Percentiles rank a stretch among this genome's conserved stretches.
phyloP scores from a whole-genome alignment of 164 flowering plant genomes.

The Dillenia suffruticosa region DNA sequence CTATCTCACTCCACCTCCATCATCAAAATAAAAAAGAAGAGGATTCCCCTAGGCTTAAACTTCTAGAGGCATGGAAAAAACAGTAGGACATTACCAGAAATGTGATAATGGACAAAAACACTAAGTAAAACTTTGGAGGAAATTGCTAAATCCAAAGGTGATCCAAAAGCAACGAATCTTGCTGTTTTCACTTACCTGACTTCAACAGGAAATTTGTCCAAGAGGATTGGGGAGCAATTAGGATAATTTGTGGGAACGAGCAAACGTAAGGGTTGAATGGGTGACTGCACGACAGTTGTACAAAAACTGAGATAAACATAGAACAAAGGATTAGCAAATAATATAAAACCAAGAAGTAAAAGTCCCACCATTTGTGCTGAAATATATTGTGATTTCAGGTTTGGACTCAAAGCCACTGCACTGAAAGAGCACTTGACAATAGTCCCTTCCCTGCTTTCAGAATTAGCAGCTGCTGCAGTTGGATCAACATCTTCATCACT shows the following conservation, averaged over 20 bases:
- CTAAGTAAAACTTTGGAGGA: background rate
- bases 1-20: too few species aligned
- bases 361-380: background rate
- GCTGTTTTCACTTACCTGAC: background rate
- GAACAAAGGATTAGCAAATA: background rate
- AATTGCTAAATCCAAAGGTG: too few species aligned
- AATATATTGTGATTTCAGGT: background rate
- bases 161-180: too few species aligned
- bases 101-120: background rate
- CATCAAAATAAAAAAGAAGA: too few species aligned
- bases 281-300: constrained; percentile 1
- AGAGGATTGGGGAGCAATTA: constrained; percentile 11
- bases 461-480: background rate
- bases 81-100: background rate
- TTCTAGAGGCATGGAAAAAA: background rate
- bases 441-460: constrained; percentile 7
- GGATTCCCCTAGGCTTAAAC: too few species aligned
- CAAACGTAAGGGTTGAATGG: constrained; percentile 5
- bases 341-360: background rate
- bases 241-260: constrained; percentile 15
- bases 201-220: constrained; percentile 9
- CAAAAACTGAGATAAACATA: background rate
- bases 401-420: constrained; percentile 1
- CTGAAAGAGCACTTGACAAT: constrained; percentile 9
- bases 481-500: background rate